These are phyloP conservation scores for Gossypium thurberi DNA, from an alignment of 345 rosid species.

Conservation along the genomic window DNA sequence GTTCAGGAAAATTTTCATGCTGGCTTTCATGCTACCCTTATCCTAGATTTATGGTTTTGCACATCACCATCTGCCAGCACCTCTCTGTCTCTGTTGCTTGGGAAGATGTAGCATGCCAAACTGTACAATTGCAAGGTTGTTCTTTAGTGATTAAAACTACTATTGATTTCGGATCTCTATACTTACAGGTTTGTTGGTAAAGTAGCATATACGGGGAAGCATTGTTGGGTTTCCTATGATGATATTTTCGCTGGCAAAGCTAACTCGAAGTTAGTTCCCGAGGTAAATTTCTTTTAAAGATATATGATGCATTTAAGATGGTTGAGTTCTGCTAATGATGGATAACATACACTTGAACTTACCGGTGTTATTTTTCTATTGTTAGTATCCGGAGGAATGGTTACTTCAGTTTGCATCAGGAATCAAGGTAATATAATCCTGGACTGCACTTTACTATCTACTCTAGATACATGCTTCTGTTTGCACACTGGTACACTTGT, in stretches of 20 bases:
- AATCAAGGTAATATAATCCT: conserved; percentile 41
- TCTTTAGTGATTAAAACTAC: neutral
- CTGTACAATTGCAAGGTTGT: neutral
- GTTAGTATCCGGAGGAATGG: conserved; percentile 62
- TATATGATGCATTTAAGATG: neutral
- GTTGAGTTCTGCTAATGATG: neutral
- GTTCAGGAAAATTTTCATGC: neutral
- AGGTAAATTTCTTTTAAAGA: conserved; percentile 26
- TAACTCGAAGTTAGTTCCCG: conserved; percentile 16
- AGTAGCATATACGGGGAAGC: conserved; percentile 39
- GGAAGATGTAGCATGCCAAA: neutral
- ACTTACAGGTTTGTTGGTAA: conserved; percentile 42
- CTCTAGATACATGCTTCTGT: neutral
- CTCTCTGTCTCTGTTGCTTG: neutral
- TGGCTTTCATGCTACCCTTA: neutral
- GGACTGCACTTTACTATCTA: neutral
- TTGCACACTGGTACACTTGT: neutral
- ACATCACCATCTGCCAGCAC: neutral
- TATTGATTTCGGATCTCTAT: conserved; percentile 1
- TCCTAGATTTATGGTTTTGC: neutral
- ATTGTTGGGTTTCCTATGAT: conserved; percentile 40
- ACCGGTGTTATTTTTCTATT: conserved; percentile 17
- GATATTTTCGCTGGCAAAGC: conserved; percentile 24
- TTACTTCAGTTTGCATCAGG: conserved; percentile 52
- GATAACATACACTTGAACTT: neutral